Evolutionary conservation across 768 basidiomycete genomes (phyloP), one percentile per base, ranked within the genome.

Genomic region (Mycena floridula): DNA sequence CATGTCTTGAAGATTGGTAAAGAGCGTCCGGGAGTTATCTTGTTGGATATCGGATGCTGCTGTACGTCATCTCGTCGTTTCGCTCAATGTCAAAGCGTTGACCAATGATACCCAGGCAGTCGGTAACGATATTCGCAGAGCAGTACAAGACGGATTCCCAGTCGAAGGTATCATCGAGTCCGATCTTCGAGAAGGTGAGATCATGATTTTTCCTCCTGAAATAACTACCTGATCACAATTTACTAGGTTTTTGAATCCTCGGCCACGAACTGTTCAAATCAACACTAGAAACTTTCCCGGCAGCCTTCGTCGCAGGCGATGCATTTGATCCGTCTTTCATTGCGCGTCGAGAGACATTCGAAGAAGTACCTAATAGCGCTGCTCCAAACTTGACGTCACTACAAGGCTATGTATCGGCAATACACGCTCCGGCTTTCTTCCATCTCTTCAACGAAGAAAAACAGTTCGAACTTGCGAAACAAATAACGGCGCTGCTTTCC

Each of bases 251-350:
- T 46, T 75, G 73, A 72, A 61, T 65, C 4, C 57, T 73, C 6
- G 76, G 76, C 1, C 72, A 77, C 47, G 58, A 62, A 32, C 61
- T 78, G 5, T 79, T 74, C 55, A 62, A 50, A 27, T 61, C 65
- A 21, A 66, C 57, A 3, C 64, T 63, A 0, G 52, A 62, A 37
- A 60, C 64, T 1, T 74, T 71, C 52, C 70, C 73, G 1, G 68
- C 64, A 9, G 52, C 57, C 2, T 76, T 76, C 54, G 30, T 76
- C 15, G 53, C 63, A 13, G 76, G 74, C 2, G 63, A 77, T 40
- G 62, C 55, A 3, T 64, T 77, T 30, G 62, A 74, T 45, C 52
- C 61, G 6, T 44, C 49, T 12, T 64, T 68, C 49, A 57, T 76
- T 27, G 53, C 53, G 13, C 55, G 56, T 11, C 50, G 46, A 0